phyloP scores from a whole-genome alignment of 2,329 filamentous ascomycete genomes.

The Balansia obtecta region DNA sequence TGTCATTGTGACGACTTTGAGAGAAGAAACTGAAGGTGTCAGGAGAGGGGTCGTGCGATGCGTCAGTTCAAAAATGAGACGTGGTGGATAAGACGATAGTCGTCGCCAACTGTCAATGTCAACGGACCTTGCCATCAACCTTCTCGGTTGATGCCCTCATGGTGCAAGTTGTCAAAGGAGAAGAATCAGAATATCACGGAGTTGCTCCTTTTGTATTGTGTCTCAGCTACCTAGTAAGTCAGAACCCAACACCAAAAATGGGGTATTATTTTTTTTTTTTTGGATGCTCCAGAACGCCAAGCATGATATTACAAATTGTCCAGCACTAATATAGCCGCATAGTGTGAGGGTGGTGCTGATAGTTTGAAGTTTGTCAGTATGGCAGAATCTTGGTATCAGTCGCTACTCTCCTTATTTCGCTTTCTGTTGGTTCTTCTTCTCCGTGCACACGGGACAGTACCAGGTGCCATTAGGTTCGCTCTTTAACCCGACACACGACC shows the following conservation, averaged over 20 bases:
- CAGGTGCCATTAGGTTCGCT: slow-evolving; percentile 55
- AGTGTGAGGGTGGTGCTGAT: not conserved
- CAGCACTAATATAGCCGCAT: not conserved
- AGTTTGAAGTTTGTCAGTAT: not conserved
- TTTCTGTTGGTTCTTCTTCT: slow-evolving; percentile 36
- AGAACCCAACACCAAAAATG: not conserved
- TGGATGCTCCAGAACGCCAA: not conserved
- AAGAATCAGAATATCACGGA: not conserved
- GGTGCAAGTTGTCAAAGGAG: too few species aligned
- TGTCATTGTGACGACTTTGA: slow-evolving; percentile 34
- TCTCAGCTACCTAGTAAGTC: not conserved
- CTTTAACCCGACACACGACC: slow-evolving; percentile 58
- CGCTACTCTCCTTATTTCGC: slow-evolving; percentile 13
- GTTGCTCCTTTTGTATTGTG: not conserved
- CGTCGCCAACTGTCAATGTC: not conserved
- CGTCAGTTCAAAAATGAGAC: not conserved
- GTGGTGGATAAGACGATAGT: not conserved
- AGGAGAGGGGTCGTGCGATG: slow-evolving; percentile 44
- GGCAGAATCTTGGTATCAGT: not conserved
- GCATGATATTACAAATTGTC: not conserved
- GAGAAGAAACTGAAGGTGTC: slow-evolving; percentile 49
- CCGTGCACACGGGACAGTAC: slow-evolving; percentile 52
- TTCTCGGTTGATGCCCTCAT: too few species aligned
- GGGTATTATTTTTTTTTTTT: not conserved
- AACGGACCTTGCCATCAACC: not conserved